Evolutionary conservation across 345 rosid genomes (phyloP).

Genomic region (Aethionema arabicum): DNA sequence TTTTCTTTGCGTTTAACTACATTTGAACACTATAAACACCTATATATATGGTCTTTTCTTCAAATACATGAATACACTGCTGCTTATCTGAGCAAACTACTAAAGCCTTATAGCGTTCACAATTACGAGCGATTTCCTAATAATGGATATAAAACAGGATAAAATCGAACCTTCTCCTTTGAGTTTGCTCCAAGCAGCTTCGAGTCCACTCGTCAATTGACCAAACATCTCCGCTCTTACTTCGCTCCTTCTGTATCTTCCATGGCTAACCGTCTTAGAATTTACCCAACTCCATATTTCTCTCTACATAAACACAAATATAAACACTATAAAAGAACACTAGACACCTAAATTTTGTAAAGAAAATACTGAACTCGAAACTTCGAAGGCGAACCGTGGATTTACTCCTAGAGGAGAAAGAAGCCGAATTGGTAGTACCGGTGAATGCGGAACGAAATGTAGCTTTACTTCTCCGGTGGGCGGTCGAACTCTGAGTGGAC

Average conservation of each 20-base stretch:
- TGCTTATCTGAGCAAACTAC: not conserved
- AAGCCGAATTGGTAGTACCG: slow-evolving; percentile 42
- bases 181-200: slow-evolving; percentile 95
- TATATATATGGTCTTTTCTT: not conserved
- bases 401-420: slow-evolving; percentile 50
- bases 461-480: slow-evolving; percentile 22
- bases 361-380: not conserved
- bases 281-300: slow-evolving; percentile 71
- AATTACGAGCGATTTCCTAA: not conserved
- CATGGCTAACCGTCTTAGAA: slow-evolving; percentile 40
- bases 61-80: not conserved
- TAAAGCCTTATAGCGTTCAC: not conserved
- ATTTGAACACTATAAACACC: not conserved
- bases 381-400: slow-evolving; percentile 46
- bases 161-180: slow-evolving; percentile 77
- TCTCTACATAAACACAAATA: slow-evolving; percentile 41
- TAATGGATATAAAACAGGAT: not conserved
- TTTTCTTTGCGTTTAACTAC: not conserved
- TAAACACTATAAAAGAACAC: not conserved
- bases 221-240: slow-evolving; percentile 96
- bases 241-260: slow-evolving; percentile 46
- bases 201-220: slow-evolving; percentile 89
- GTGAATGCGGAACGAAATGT: slow-evolving; percentile 44
- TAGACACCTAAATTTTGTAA: not conserved
- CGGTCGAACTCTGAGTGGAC: not conserved